phyloP scores from a whole-genome alignment of 805 yeast genomes.

The Wickerhamiella sergipiensis region DNA sequence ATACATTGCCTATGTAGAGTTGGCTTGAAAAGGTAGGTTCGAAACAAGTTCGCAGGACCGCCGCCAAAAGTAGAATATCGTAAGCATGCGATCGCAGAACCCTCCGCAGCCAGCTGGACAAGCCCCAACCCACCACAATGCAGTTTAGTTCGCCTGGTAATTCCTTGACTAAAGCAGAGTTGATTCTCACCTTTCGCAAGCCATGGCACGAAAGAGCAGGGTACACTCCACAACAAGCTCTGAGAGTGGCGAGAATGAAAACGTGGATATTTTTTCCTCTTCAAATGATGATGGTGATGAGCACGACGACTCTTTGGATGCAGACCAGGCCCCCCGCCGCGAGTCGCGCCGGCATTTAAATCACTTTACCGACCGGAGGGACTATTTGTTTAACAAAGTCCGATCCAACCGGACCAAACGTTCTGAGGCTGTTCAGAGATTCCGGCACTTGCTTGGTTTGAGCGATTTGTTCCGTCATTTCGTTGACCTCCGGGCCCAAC shows the following conservation, averaged over 20 bases:
- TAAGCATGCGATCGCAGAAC: too few species aligned
- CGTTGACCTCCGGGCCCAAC: conserved; percentile 63
- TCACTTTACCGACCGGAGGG: background rate
- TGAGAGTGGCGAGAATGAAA: background rate
- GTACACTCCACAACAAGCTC: background rate
- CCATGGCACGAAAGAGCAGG: background rate
- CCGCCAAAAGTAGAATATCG: too few species aligned
- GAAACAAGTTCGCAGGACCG: background rate
- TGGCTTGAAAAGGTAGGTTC: too few species aligned
- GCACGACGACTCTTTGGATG: too few species aligned
- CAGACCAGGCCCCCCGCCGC: background rate
- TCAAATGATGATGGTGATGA: background rate
- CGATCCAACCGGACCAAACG: conserved; percentile 1
- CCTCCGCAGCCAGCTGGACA: background rate
- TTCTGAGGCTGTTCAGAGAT: conserved; percentile 57
- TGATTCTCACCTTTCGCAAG: too few species aligned
- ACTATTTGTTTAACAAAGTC: background rate
- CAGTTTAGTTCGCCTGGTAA: too few species aligned
- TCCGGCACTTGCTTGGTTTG: conserved; percentile 62
- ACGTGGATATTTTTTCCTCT: background rate
- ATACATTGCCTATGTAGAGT: background rate
- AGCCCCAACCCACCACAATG: background rate
- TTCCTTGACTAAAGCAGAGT: background rate
- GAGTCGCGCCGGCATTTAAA: background rate
- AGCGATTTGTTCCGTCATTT: conserved; percentile 80